Evolutionary conservation across 441 rosid species (phyloP).

Genomic region (Arabidopsis lyrata): DNA sequence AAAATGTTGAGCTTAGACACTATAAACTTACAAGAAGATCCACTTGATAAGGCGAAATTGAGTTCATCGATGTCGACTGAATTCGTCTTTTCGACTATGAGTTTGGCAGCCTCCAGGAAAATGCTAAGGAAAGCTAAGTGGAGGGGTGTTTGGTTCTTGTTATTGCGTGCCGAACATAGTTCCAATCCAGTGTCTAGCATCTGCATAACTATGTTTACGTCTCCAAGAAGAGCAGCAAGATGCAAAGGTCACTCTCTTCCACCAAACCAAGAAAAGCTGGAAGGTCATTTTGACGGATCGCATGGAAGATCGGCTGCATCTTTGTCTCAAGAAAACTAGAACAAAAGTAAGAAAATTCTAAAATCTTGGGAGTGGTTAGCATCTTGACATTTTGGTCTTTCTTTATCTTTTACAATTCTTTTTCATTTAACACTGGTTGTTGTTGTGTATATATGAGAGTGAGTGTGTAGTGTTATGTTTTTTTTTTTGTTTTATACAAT

Average conservation of each 20-base stretch:
- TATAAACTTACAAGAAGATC: constrained; percentile 30
- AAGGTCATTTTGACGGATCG: constrained; percentile 9
- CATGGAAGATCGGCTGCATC: constrained; percentile 19
- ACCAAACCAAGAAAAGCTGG: constrained; percentile 1
- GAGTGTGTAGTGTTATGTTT: too few relatives aligned
- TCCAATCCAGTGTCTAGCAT: constrained; percentile 39
- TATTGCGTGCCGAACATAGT: not conserved
- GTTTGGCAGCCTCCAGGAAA: constrained; percentile 29
- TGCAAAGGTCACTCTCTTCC: constrained; percentile 45
- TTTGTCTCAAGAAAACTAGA: not conserved
- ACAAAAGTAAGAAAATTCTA: not conserved
- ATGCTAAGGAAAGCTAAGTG: constrained; percentile 20
- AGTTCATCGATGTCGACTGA: constrained; percentile 43
- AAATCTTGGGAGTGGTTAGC: too few relatives aligned
- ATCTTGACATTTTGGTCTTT: too few relatives aligned
- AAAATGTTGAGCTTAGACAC: not conserved
- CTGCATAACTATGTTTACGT: constrained; percentile 42
- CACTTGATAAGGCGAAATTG: constrained; percentile 20
- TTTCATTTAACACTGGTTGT: too few relatives aligned
- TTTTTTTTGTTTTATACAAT: too few relatives aligned
- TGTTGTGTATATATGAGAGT: too few relatives aligned
- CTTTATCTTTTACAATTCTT: too few relatives aligned
- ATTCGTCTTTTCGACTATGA: constrained; percentile 47
- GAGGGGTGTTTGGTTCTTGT: constrained; percentile 12
- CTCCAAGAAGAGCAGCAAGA: constrained; percentile 56